phyloP scores from a whole-genome alignment of 2,329 filamentous ascomycete species.

The Xylaria polymorpha region DNA sequence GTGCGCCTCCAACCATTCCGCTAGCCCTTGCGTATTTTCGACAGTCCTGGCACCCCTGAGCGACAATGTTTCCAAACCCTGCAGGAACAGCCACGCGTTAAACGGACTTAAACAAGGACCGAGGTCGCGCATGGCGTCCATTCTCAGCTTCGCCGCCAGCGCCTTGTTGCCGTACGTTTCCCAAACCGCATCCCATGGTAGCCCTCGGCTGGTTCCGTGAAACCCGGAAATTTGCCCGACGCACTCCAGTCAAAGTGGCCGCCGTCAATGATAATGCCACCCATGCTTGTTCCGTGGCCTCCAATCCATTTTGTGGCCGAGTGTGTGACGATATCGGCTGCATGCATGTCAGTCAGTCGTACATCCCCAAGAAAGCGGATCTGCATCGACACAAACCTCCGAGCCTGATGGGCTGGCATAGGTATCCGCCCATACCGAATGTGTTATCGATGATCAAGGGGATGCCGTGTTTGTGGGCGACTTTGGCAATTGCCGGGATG shows the following conservation, averaged over 20 bases:
- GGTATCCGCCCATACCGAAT: constrained; percentile 77
- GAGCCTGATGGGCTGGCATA: constrained; percentile 72
- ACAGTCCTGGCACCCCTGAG: constrained; percentile 75
- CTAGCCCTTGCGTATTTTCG: constrained; percentile 72
- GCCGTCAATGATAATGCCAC: constrained; percentile 73
- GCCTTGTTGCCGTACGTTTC: constrained; percentile 75
- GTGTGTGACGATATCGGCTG: constrained; percentile 76
- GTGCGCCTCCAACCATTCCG: constrained; percentile 75
- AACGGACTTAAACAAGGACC: constrained; percentile 77
- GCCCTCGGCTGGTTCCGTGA: constrained; percentile 74
- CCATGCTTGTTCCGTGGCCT: constrained; percentile 77
- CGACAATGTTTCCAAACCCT: constrained; percentile 76
- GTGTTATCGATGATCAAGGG: constrained; percentile 71
- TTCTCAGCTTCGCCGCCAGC: constrained; percentile 73
- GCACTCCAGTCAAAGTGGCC: constrained; percentile 80
- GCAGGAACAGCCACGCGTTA: constrained; percentile 75
- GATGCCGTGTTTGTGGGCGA: constrained; percentile 61
- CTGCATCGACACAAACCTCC: constrained; percentile 54
- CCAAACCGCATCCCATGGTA: constrained; percentile 78
- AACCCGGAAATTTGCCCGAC: constrained; percentile 75
- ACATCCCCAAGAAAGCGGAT: constrained; percentile 8
- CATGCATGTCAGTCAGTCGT: constrained; percentile 37
- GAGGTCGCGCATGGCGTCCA: constrained; percentile 77
- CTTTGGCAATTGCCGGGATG: constrained; percentile 71
- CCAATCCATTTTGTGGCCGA: constrained; percentile 81